phyloP scores from a whole-genome alignment of 495 filamentous ascomycete species.

The Trichoderma gamsii region DNA sequence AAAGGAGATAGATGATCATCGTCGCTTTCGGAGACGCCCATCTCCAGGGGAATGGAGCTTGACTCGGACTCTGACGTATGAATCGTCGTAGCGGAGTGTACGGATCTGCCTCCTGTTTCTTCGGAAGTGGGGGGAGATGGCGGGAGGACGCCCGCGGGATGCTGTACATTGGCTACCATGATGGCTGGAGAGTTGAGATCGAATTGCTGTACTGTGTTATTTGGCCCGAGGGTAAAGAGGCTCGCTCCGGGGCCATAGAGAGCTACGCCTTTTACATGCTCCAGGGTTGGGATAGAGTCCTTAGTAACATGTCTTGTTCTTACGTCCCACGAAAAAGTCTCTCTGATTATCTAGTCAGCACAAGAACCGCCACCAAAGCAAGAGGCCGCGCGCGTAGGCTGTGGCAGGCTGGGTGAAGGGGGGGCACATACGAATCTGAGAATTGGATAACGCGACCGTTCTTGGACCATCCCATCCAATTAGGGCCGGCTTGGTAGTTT shows the following conservation, averaged over 20 bases:
- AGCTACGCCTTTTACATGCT: conserved; percentile 71
- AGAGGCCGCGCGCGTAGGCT: conserved; percentile 36
- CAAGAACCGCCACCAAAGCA: conserved; percentile 18
- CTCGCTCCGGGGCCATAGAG: conserved; percentile 84
- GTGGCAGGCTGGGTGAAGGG: conserved; percentile 18
- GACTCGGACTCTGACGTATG: conserved; percentile 37
- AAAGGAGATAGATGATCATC: conserved; percentile 62
- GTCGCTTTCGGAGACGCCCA: conserved; percentile 57
- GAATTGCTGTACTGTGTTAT: conserved; percentile 89
- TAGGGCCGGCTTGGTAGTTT: conserved; percentile 64
- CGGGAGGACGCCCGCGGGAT: conserved; percentile 66
- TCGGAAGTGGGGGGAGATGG: conserved; percentile 75
- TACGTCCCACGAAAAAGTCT: conserved; percentile 94
- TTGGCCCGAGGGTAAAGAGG: conserved; percentile 86
- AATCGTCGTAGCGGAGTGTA: conserved; percentile 32
- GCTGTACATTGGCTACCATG: conserved; percentile 77
- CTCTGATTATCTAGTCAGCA: conserved; percentile 43
- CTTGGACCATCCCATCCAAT: conserved; percentile 98
- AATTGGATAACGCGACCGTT: conserved; percentile 93
- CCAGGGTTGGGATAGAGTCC: conserved; percentile 78
- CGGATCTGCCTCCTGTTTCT: conserved; percentile 44
- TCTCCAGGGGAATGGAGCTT: conserved; percentile 47
- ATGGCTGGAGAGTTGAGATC: conserved; percentile 72
- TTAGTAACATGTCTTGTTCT: conserved; percentile 90
- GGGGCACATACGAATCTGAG: conserved; percentile 71